phyloP scores from a whole-genome alignment of 2,329 filamentous ascomycete genomes.

The Purpureocillium lavendulum region DNA sequence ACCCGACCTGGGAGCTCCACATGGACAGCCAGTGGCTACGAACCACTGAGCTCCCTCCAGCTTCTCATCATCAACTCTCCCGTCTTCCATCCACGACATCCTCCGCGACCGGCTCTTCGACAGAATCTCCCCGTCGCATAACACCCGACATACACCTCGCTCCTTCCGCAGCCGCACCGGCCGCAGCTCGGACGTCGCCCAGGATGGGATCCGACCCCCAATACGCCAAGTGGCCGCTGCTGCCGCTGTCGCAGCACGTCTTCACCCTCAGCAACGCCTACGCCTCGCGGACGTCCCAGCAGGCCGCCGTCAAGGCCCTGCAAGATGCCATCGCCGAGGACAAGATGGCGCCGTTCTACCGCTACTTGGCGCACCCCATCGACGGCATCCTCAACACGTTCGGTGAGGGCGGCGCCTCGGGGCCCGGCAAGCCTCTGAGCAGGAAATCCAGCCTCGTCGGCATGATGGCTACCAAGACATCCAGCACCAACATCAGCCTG shows the following conservation, averaged over 20 bases:
- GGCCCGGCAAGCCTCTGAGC: constrained; percentile 48
- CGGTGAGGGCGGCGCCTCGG: constrained; percentile 51
- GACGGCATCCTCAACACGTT: constrained; percentile 74
- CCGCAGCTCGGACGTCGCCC: constrained; percentile 10
- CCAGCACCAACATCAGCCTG: constrained; percentile 57
- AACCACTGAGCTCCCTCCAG: too few species aligned
- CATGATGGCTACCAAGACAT: constrained; percentile 66
- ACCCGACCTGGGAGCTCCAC: too few species aligned
- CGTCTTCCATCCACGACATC: too few species aligned
- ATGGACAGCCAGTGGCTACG: too few species aligned
- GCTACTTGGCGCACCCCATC: constrained; percentile 71
- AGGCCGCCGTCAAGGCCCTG: constrained; percentile 62
- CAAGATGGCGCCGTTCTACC: constrained; percentile 83
- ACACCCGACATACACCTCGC: not conserved
- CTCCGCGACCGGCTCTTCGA: too few species aligned
- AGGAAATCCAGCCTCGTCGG: constrained; percentile 64
- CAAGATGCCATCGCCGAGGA: constrained; percentile 77
- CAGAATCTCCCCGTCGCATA: not conserved
- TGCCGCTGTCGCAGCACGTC: constrained; percentile 76
- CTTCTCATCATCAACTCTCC: too few species aligned
- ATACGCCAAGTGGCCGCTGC: constrained; percentile 76
- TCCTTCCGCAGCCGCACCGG: constrained; percentile 14
- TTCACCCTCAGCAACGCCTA: constrained; percentile 80
- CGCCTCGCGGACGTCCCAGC: constrained; percentile 56
- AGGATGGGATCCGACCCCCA: constrained; percentile 75